Base-by-base conservation (phyloP, 2,329 filamentous ascomycete species). In the Diaporthe sp. region DNA sequence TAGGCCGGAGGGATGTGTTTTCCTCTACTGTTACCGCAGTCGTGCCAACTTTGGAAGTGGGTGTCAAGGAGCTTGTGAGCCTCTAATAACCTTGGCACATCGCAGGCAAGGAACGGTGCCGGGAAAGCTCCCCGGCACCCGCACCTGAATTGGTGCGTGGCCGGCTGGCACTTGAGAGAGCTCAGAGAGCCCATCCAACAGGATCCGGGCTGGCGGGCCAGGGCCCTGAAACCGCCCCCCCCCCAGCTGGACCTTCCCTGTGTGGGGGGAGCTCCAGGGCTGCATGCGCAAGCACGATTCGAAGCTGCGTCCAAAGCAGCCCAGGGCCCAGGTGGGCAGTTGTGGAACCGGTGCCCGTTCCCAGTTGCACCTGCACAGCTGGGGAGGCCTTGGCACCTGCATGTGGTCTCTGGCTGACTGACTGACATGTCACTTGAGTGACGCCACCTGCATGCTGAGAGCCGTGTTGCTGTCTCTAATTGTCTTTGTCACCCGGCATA, bases 341-440 rank as follows among this genome's bases (percentile, higher is more conserved):
- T 63, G 58, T 61, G 58, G 58, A 22, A 25, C 58, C 58, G 27
- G 27, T 44, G 25, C 37, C 27, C 39, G 6, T 17, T 39, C 37
- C 37, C 55, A 58, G 55, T 22, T 61, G 25, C 58, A 39, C 37
- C 35, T 59, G 56, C 56, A 35, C 58, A 32, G 58, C 37, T 63
- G 59, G 42, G 39, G 59, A 50, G 27, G 27, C 42, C 61, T 66
- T 66, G 61, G 61, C 61, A 37, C 42, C 61, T 50, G 61, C 61
- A 50, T 50, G 61, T 51, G 61, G 42, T 30, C 22, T 15, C 61
- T 35, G 42, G 37, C 61, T 51, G 61, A 17, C 42, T 50, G 42
- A 66, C 44, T 66, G 63, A 66, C 63, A 22, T 66, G 63, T 66
- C 63, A 66, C 63, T 68, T 27, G 47, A 68, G 63, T 53, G 63